A percentile compares a stretch with the other conserved stretches of the same genome.
Conservation (phyloP, 1,284 basidiomycete species). For the Gymnopus androsaceus region DNA sequence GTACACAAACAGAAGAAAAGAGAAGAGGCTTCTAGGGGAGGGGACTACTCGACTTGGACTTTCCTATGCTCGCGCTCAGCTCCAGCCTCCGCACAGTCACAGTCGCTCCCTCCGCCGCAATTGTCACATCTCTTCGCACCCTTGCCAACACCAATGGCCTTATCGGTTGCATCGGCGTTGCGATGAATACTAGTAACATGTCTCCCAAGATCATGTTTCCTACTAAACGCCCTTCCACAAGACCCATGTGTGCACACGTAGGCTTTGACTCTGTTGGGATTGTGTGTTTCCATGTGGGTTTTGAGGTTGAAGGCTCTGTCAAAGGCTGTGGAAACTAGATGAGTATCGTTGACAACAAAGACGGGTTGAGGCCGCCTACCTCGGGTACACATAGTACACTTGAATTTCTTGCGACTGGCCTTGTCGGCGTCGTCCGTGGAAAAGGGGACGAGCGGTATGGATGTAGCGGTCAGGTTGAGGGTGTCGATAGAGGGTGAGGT, state of each 20-base stretch:
- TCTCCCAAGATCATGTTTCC: conserved; percentile 86
- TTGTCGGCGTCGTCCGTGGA: not conserved
- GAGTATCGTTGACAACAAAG: too few species aligned
- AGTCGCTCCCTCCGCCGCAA: conserved; percentile 71
- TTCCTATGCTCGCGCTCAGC: conserved; percentile 51
- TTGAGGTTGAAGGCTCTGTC: conserved; percentile 8
- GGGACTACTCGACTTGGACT: conserved; percentile 58
- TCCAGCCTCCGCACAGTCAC: conserved; percentile 58
- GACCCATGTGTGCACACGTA: conserved; percentile 78
- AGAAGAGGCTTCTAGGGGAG: conserved; percentile 26
- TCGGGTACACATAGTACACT: not conserved
- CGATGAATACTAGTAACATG: conserved; percentile 86
- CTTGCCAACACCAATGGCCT: conserved; percentile 62
- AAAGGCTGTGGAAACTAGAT: conserved; percentile 8
- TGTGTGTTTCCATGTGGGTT: conserved; percentile 4
- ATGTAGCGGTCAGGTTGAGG: too few species aligned
- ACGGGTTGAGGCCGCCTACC: not conserved
- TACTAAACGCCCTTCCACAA: conserved; percentile 84
- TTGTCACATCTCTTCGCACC: conserved; percentile 67
- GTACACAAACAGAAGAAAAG: conserved; percentile 25
- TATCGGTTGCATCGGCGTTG: conserved; percentile 51
- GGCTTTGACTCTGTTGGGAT: conserved; percentile 76
- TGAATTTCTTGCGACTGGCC: not conserved
- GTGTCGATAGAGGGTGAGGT: too few species aligned
- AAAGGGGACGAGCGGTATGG: not conserved